Base-by-base conservation (phyloP, 192 early-diverging fungal species). In the Coemansia sp. region DNA sequence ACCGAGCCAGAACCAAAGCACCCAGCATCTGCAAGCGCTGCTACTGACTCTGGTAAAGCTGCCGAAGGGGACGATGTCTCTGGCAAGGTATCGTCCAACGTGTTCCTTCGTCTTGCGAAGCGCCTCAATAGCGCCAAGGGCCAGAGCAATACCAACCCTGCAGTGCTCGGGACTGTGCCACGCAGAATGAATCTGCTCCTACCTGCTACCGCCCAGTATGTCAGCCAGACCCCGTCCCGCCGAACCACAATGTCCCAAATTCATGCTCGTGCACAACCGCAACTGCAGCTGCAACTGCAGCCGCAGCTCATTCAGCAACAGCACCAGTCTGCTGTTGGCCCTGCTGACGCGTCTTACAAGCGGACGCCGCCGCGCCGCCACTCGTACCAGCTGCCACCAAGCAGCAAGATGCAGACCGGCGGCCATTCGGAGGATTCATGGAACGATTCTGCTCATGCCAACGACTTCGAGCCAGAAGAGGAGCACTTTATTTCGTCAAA, bases 141-240 rank as follows among this genome's bases (percentile, higher is more conserved):
- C 31, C 57, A 61, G n/a, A 37, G 50, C 42, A 57, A 19, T n/a
- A n/a, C n/a, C 28, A 17, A 42, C 38, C 11, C 50, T 15, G 55
- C 64, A 9, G 33, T 56, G 11, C 44, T 80, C 30, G 77, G 77
- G 28, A 80, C 77, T 4, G 53, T 74, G 41, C 72, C 77, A 5
- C 77, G 72, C 37, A 80, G 73, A 34, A 80, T 80, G 77, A 70
- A 80, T 37, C 47, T 74, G 48, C 55, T 80, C 38, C 53, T 80
- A 28, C 77, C 77, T 8, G 71, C 77, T 4, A 63, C 77, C 13
- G 77, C 77, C 17, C 77, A 70, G 37, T 80, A 74, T 48, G 70
- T 80, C 52, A 79, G 70, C 66, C 77, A 80, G 64, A 72, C 67
- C 2, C 70, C 70, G 47, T 17, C 52, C 17, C 52, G 52, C n/a